Conservation (phyloP, 2,329 filamentous ascomycete genomes). For the Epicoccum sorghinum region DNA sequence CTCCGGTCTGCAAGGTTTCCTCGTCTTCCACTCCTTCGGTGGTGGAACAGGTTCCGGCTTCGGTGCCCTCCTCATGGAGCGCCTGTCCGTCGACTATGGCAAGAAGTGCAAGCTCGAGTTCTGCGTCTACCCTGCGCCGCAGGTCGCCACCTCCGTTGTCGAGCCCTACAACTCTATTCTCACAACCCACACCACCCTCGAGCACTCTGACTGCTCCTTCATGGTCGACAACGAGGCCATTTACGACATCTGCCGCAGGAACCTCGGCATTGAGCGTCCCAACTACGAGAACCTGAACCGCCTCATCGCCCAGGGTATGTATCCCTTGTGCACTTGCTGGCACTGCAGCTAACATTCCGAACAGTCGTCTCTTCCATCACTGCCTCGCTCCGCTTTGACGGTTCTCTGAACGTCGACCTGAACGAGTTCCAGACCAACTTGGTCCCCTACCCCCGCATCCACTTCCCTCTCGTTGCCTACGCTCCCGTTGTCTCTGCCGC, state of each 20-base stretch:
- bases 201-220: constrained; percentile 99
- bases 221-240: constrained; percentile 99
- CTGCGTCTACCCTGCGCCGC: constrained; percentile 97
- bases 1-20: constrained; percentile 96
- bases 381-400: constrained; percentile 96
- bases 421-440: constrained; percentile 99
- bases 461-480: constrained; percentile 98
- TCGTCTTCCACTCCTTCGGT: constrained; percentile 99
- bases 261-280: constrained; percentile 94
- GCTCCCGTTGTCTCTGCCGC: constrained; percentile 91
- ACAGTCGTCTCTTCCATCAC: constrained; percentile 97
- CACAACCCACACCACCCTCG: constrained; percentile 97
- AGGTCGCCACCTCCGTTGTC: constrained; percentile 95
- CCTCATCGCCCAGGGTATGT: constrained; percentile 89
- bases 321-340: constrained; percentile 4
- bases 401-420: constrained; percentile 97
- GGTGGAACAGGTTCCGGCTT: constrained; percentile 99
- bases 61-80: constrained; percentile 97
- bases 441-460: constrained; percentile 97
- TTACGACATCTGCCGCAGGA: constrained; percentile 98
- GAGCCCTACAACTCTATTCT: constrained; percentile 99
- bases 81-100: constrained; percentile 97
- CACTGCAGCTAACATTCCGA: constrained; percentile 24
- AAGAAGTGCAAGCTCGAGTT: constrained; percentile 99
- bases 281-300: constrained; percentile 99